Evolutionary conservation across 805 yeast genomes (phyloP), one percentile per base, ranked within the genome.

Genomic region (Pichia nanzhaoensis): DNA sequence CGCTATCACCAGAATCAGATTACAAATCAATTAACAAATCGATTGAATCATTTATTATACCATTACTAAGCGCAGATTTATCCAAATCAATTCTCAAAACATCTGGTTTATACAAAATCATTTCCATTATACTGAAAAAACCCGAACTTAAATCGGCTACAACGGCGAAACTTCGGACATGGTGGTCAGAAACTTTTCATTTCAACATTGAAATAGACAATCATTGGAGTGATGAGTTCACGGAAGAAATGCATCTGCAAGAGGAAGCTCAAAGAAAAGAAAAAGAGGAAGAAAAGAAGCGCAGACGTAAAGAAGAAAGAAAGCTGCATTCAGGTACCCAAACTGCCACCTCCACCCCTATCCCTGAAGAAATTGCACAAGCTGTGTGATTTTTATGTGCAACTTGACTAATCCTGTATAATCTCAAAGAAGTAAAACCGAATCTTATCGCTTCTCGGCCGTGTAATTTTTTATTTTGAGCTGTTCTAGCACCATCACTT

Each of bases 231-330:
- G 63, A 56, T 46, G 56, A 48, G 18, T 58, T 56, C 44, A 59
- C 55, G 3, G 56, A 52, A 19, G 54, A 42, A 18, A 50, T 44
- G 50, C 51, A 51, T 20, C 50, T 52, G 31, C 39, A 44, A 22
- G 55, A 56, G 21, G 59, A 57, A 27, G 45, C 39, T 17, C 51
- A 53, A 36, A 35, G 50, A 39, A 32, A 49, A 38, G 42, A 41
- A 18, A 42, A 27, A 32, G 54, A 51, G 21, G 46, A 71, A 72
- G 55, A 74, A 80, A 31, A 67, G 93, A 42, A 45, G 24, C 46
- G 46, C 27, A 51, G 43, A 34, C 43, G 50, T 13, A 51, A 38
- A 17, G 55, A 50, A 31, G 54, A 53, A 31, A 47, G 44, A 35
- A 67, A 73, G 40, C 67, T 35, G 2, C 44, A 37, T 5, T 40